Evolutionary conservation across 495 filamentous ascomycete species (phyloP).

Genomic region (Hamigera avellanea): DNA sequence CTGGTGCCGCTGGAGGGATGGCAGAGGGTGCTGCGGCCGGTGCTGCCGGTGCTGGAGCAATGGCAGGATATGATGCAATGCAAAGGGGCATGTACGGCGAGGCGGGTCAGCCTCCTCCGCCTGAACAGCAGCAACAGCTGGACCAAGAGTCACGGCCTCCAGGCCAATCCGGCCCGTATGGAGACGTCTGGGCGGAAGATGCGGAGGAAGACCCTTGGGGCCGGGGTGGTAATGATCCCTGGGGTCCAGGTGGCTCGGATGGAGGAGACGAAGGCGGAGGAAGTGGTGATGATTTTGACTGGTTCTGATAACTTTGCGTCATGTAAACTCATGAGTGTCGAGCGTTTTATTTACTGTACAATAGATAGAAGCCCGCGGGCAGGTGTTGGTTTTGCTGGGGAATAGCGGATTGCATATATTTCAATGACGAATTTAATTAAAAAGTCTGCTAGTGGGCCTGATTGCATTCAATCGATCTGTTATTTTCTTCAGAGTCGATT

Average conservation of each 20-base stretch:
- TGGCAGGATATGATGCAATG: slow-evolving; percentile 57
- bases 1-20: slow-evolving; percentile 27
- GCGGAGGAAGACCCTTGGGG: slow-evolving; percentile 25
- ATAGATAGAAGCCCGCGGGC: too few relatives aligned
- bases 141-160: slow-evolving; percentile 8
- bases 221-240: slow-evolving; percentile 23
- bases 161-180: slow-evolving; percentile 10
- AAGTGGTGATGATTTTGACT: slow-evolving; percentile 28
- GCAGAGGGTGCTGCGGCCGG: slow-evolving; percentile 29
- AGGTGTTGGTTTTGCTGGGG: too few relatives aligned
- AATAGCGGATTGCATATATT: too few relatives aligned
- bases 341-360: too few relatives aligned
- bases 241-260: slow-evolving; percentile 13
- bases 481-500: too few relatives aligned
- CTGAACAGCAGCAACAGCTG: slow-evolving; percentile 12
- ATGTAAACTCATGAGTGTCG: too few relatives aligned
- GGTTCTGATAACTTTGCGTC: slow-evolving; percentile 10
- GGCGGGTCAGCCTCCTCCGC: slow-evolving; percentile 6
- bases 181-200: slow-evolving; percentile 19
- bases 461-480: too few relatives aligned
- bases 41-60: slow-evolving; percentile 42
- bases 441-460: too few relatives aligned
- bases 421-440: too few relatives aligned
- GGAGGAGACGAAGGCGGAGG: slow-evolving; percentile 15
- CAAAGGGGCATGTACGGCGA: slow-evolving; percentile 31